These are phyloP conservation scores for Rubus parviflorus DNA, from an alignment of 306 rosid genomes.

Conservation along the genomic window DNA sequence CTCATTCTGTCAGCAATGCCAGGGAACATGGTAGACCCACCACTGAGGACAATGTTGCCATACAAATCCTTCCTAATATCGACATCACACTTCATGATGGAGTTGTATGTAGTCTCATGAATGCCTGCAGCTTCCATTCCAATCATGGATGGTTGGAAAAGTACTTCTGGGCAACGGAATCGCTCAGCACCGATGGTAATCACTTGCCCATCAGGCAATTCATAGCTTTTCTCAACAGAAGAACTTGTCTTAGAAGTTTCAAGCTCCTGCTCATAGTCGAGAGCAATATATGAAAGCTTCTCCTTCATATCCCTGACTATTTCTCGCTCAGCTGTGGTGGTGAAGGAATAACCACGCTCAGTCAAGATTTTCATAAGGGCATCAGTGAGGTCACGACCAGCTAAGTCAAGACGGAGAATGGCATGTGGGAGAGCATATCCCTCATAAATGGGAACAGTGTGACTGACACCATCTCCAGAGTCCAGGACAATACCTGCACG, in stretches of 20 bases:
- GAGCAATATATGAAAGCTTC: slow-evolving; percentile 83
- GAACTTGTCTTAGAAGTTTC: slow-evolving; percentile 76
- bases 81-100: slow-evolving; percentile 86
- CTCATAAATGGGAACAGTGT: slow-evolving; percentile 81
- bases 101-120: slow-evolving; percentile 84
- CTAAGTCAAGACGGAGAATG: slow-evolving; percentile 85
- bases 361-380: slow-evolving; percentile 87
- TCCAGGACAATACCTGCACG: slow-evolving; percentile 75
- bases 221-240: slow-evolving; percentile 79
- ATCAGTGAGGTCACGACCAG: slow-evolving; percentile 88
- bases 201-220: slow-evolving; percentile 83
- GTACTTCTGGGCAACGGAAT: slow-evolving; percentile 85
- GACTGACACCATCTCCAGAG: slow-evolving; percentile 92
- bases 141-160: slow-evolving; percentile 91
- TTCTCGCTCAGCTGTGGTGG: slow-evolving; percentile 86
- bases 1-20: slow-evolving; percentile 94
- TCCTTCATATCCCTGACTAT: slow-evolving; percentile 91
- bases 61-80: slow-evolving; percentile 87
- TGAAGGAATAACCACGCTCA: slow-evolving; percentile 86
- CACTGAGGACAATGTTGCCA: slow-evolving; percentile 87
- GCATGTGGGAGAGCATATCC: slow-evolving; percentile 85
- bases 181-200: slow-evolving; percentile 88
- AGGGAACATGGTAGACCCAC: slow-evolving; percentile 88
- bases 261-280: slow-evolving; percentile 83
- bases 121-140: slow-evolving; percentile 89